Base-by-base conservation (phyloP, 129 eudicot genomes). In the Pittosporum tobira region DNA sequence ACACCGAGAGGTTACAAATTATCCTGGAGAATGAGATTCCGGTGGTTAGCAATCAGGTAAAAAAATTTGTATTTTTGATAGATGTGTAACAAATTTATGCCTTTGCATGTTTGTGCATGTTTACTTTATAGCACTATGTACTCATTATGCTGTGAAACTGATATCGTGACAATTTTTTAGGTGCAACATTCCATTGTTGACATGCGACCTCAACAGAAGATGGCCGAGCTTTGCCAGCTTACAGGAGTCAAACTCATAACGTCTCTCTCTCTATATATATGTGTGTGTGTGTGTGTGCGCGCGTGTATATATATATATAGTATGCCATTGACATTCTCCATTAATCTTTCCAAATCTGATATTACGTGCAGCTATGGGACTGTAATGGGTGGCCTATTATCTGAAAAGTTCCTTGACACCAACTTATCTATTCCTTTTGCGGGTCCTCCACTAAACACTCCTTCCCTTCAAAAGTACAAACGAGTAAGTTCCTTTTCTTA, bases 121-220 rank as follows among this genome's bases (percentile, higher is more conserved):
- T 34, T 34, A 34, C 6, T 34, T 34, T n/a, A n/a, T n/a, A n/a
- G 10, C 10, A 34, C 11, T 34, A 34, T 34, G 10, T 34, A 34
- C 40, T 34, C 40, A 34, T 34, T 34, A 34, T 34, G 23, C 14
- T 27, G 5, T 10, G 1, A 5, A 48, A 2, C 36, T 65, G 42
- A 0, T 54, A 18, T 6, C 14, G 14, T 25, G 18, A 34, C 51
- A n/a, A n/a, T 56, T 75, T 54, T 66, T 77, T 76, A 93, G 99
- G 99, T 93, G 55, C 99, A 93, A 64, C 99, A 93, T 73, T 93
- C 99, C 37, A 70, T 93, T 60, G 88, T 93, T 52, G 99, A 93
- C 81, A 93, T 93, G 99, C 93, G 99, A 51, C 99, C 99, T 65
- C 99, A 93, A 71, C 94, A 87, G 77, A 81, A 65, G 66, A 93